Evolutionary conservation across 176 grass and related monocot species (phyloP), one percentile per base, ranked within the genome.

Genomic region (Saccharum spontaneum): DNA sequence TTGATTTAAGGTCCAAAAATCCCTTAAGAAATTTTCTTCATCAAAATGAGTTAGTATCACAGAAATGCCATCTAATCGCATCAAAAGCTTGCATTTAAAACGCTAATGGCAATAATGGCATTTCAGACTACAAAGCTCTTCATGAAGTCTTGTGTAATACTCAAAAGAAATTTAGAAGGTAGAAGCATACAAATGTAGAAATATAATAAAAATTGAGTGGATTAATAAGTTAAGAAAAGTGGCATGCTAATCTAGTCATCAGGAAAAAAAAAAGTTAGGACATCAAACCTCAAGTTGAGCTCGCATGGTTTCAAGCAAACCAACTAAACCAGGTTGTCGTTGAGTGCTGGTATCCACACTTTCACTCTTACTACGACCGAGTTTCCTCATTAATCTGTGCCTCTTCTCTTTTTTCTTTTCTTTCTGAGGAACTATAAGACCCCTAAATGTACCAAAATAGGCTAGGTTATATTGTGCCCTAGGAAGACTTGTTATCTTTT

Each of bases 381-480:
- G 89, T 83, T 84, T 99, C 85, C 87, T 89, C 86, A 99, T 94
- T 76, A 99, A 92, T 95, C 30, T 99, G 79, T 89, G 86, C 67
- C 50, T 95, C 86, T 90, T 98, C 76, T 94, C 91, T 89, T 96
- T 96, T 90, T 95, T 98, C 81, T 96, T 96, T 89, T 99, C 97
- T 90, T 96, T 99, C 70, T 85, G 82, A 73, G 93, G 93, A 76
- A 99, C 93, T 91, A 99, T 94, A 68, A 99, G 91, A 61, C 93
- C 91, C 83, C 97, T 99, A 83, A 37, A 86, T 75, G 86, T 10
- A 84, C 28, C 26, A 30, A 55, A 82, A 88, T 57, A 77, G 67
- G 18, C 36, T 74, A 87, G 44, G 43, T 80, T 40, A 68, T 78
- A 66, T 75, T 62, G 85, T 87, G 67, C 45, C 82, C 74, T 26